These are phyloP conservation scores for Thraustochytrium striatum DNA, from an alignment of 352 stramenopile species.

Conservation along the genomic window DNA sequence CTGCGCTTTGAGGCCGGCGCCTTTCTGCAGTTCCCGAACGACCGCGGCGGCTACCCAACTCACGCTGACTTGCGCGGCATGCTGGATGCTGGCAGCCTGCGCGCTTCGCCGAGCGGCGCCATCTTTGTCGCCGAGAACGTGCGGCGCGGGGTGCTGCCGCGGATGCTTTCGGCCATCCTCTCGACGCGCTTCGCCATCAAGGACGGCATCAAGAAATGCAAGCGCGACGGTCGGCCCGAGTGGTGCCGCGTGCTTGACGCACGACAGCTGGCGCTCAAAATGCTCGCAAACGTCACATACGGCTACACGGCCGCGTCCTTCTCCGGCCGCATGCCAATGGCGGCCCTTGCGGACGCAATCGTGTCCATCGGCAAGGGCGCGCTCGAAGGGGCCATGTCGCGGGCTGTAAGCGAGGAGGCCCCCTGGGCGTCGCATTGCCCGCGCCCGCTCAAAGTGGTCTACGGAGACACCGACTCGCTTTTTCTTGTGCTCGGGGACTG, in stretches of 20 bases:
- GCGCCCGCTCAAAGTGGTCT: constrained; percentile 83
- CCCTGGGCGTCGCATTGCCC: constrained; percentile 62
- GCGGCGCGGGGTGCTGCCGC: constrained; percentile 87
- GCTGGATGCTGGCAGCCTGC: constrained; percentile 50
- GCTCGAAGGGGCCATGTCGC: constrained; percentile 83
- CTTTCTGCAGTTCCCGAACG: background rate
- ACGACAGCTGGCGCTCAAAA: constrained; percentile 91
- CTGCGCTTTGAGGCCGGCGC: constrained; percentile 41
- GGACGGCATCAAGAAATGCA: constrained; percentile 81
- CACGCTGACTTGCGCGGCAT: background rate
- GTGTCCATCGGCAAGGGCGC: constrained; percentile 88
- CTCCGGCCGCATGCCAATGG: constrained; percentile 90
- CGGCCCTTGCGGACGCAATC: constrained; percentile 94
- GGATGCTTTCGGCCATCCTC: constrained; percentile 92
- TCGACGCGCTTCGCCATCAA: constrained; percentile 96
- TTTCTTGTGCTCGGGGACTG: constrained; percentile 94
- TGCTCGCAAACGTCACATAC: constrained; percentile 99
- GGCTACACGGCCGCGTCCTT: constrained; percentile 97
- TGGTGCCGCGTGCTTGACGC: constrained; percentile 70
- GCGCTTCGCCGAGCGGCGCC: constrained; percentile 86
- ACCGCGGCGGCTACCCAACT: constrained; percentile 22
- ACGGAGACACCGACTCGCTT: constrained; percentile 97
- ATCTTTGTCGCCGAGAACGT: constrained; percentile 87
- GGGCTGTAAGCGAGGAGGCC: constrained; percentile 71
- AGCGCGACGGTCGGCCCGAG: constrained; percentile 40